Evolutionary conservation across 352 stramenopile genomes (phyloP).

Genomic region (Phytopythium cucurbitacearum): DNA sequence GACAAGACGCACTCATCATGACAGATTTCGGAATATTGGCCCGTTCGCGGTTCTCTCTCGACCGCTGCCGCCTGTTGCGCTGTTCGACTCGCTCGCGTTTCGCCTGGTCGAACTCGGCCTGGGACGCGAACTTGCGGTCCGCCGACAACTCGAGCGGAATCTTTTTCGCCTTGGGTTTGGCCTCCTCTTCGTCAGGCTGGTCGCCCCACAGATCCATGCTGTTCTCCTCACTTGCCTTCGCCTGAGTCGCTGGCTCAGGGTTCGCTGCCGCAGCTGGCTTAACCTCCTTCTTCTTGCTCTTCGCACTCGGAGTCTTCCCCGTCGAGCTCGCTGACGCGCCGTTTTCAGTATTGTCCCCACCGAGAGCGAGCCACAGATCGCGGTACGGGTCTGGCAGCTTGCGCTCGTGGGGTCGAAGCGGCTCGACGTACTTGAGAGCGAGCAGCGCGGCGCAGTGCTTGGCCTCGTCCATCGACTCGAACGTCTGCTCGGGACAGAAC

Average conservation of each 20-base stretch:
- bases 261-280: constrained; percentile 1
- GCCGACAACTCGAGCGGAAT: constrained; percentile 40
- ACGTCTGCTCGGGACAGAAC: constrained; percentile 87
- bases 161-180: constrained; percentile 16
- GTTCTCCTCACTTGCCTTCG: constrained; percentile 3
- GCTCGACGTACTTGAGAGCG: constrained; percentile 93
- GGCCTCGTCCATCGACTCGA: constrained; percentile 81
- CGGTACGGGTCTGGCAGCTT: constrained; percentile 96
- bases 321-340: background rate
- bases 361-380: constrained; percentile 86
- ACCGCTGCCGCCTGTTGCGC: constrained; percentile 73
- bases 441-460: constrained; percentile 92
- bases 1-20: constrained; percentile 87
- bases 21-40: constrained; percentile 88
- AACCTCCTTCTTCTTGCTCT: constrained; percentile 12
- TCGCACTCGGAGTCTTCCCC: background rate
- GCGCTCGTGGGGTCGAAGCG: constrained; percentile 89
- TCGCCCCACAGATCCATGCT: constrained; percentile 44
- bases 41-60: constrained; percentile 89
- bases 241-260: constrained; percentile 1
- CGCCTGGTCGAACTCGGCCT: constrained; percentile 62
- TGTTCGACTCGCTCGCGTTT: constrained; percentile 46
- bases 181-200: constrained; percentile 11
- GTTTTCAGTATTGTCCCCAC: background rate
- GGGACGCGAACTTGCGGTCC: constrained; percentile 73